Evolutionary conservation across 768 basidiomycete genomes (phyloP).

Genomic region (Suillus placidus): DNA sequence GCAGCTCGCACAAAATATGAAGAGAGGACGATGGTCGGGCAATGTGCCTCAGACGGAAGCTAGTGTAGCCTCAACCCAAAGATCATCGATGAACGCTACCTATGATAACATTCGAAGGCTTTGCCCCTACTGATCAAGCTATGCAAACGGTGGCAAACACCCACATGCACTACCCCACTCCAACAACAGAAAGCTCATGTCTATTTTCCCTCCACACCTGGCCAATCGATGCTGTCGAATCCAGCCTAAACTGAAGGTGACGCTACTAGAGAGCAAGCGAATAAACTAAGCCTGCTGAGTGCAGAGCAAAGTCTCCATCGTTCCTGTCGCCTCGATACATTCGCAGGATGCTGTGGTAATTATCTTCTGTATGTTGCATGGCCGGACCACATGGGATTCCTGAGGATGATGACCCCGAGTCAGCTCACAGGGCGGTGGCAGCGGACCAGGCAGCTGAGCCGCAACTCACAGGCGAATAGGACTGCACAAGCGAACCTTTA

Average conservation of each 20-base stretch:
- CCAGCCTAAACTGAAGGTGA: slow-evolving; percentile 61
- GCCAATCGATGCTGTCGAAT: slow-evolving; percentile 49
- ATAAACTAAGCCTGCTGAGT: slow-evolving; percentile 64
- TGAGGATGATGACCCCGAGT: slow-evolving; percentile 49
- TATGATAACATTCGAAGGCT: too few relatives aligned
- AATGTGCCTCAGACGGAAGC: background rate
- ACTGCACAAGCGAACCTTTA: background rate
- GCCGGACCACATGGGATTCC: slow-evolving; percentile 91
- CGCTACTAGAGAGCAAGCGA: slow-evolving; percentile 47
- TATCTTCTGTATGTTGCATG: slow-evolving; percentile 77
- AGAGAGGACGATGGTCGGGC: slow-evolving; percentile 48
- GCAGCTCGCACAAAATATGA: slow-evolving; percentile 74
- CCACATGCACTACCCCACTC: background rate
- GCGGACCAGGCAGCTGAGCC: background rate
- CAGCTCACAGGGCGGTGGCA: background rate
- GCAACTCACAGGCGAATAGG: background rate
- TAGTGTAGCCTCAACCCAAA: background rate
- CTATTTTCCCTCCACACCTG: slow-evolving; percentile 70
- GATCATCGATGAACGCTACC: too few relatives aligned
- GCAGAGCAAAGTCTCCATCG: slow-evolving; percentile 60
- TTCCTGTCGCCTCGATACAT: slow-evolving; percentile 34
- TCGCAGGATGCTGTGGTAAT: slow-evolving; percentile 49
- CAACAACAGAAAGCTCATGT: slow-evolving; percentile 68
- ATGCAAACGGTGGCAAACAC: too few relatives aligned
- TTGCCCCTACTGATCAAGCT: too few relatives aligned